A percentile compares a stretch with the other conserved stretches of the same genome.
phyloP scores from a whole-genome alignment of 768 basidiomycete species.

The Trametes villosa region DNA sequence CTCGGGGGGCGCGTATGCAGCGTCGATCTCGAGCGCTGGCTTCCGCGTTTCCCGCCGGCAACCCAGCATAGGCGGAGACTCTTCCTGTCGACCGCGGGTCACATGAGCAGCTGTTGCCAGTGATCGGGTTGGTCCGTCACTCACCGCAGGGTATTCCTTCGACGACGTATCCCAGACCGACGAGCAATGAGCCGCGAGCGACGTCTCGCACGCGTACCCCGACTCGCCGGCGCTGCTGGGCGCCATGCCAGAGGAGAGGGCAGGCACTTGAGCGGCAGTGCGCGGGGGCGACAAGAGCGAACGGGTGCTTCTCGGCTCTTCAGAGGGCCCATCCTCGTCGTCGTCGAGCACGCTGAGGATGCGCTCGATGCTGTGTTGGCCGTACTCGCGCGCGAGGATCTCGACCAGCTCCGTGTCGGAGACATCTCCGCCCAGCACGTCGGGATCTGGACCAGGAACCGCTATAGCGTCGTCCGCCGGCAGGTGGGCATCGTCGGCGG shows the following conservation, averaged over 20 bases:
- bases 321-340: background rate
- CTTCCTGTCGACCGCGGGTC: too few species aligned
- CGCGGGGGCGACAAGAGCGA: background rate
- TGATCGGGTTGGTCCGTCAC: too few species aligned
- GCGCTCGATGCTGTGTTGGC: background rate
- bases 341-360: background rate
- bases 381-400: conserved; percentile 1
- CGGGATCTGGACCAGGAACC: background rate
- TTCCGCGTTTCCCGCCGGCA: background rate
- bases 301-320: background rate
- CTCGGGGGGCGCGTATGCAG: background rate
- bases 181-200: background rate
- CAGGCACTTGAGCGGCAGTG: too few species aligned
- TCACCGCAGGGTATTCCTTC: background rate
- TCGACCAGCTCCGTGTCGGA: background rate
- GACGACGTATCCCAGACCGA: background rate
- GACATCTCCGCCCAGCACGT: background rate
- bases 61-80: background rate
- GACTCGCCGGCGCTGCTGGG: too few species aligned
- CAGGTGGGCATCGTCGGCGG: background rate
- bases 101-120: too few species aligned
- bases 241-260: too few species aligned
- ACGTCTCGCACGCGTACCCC: background rate
- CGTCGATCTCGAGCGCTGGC: background rate
- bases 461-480: too few species aligned